A percentile compares a stretch with the other conserved stretches of the same genome.
Conservation (phyloP, 345 rosid species). For the Boechera retrofracta region DNA sequence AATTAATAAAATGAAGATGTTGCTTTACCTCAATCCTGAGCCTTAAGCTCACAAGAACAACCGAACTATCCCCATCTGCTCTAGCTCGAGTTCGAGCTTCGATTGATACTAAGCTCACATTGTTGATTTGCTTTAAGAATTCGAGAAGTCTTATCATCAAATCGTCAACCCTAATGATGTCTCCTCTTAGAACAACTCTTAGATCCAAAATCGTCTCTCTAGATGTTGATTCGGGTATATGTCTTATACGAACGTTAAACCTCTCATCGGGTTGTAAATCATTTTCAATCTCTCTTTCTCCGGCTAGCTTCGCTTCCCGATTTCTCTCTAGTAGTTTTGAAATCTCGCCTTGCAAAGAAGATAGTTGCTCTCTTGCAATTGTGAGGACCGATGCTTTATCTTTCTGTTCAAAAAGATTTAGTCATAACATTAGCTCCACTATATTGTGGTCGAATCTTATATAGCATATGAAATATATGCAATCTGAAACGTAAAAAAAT, state of each 20-base stretch:
- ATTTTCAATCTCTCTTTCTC: conserved; percentile 37
- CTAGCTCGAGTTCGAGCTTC: conserved; percentile 52
- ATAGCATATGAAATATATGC: not conserved
- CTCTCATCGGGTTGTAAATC: conserved; percentile 36
- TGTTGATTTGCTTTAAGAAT: conserved; percentile 59
- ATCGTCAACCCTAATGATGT: conserved; percentile 41
- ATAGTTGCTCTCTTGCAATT: conserved; percentile 61
- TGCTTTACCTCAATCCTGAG: conserved; percentile 64
- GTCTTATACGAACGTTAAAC: conserved; percentile 46
- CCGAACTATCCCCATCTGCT: conserved; percentile 44
- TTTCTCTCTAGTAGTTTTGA: conserved; percentile 56
- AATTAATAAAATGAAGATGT: conserved; percentile 8
- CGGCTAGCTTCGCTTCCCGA: conserved; percentile 49
- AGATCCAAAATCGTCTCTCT: conserved; percentile 54
- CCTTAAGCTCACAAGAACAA: conserved; percentile 51
- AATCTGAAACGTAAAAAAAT: too few species aligned
- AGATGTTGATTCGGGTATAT: conserved; percentile 55
- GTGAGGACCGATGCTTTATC: conserved; percentile 76
- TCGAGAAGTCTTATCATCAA: conserved; percentile 62
- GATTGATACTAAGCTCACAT: conserved; percentile 59
- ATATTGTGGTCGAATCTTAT: not conserved
- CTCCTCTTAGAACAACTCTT: conserved; percentile 56
- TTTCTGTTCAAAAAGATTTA: conserved; percentile 47
- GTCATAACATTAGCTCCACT: conserved; percentile 1
- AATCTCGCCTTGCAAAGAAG: conserved; percentile 57